Evolutionary conservation across 129 eudicot genomes (phyloP).

Genomic region (Erigeron canadensis): DNA sequence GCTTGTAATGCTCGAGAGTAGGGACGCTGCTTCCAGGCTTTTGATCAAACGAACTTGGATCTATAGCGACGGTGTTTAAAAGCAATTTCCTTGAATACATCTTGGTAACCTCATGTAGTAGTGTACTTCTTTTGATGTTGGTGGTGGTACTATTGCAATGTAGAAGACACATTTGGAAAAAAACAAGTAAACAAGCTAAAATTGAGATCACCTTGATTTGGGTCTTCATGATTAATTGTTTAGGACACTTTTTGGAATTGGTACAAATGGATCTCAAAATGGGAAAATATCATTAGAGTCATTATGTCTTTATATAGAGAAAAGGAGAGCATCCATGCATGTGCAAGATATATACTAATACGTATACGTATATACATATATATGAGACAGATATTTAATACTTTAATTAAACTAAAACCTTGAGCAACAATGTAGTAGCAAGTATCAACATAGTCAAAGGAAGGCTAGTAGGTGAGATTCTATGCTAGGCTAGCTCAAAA

Average conservation of each 20-base stretch:
- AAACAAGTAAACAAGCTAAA: constrained; percentile 28
- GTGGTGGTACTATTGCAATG: constrained; percentile 6
- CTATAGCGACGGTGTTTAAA: neutral
- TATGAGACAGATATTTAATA: too few relatives aligned
- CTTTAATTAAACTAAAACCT: too few relatives aligned
- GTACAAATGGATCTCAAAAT: constrained; percentile 31
- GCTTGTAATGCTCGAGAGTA: constrained; percentile 5
- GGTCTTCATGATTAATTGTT: constrained; percentile 26
- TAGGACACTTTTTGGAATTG: constrained; percentile 8
- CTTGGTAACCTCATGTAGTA: constrained; percentile 23
- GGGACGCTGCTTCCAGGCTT: constrained; percentile 6
- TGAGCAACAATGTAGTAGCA: too few relatives aligned
- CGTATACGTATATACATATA: neutral
- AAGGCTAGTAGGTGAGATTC: too few relatives aligned
- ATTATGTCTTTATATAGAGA: constrained; percentile 20
- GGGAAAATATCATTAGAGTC: constrained; percentile 14
- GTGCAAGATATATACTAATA: constrained; percentile 12
- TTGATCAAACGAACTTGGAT: constrained; percentile 24
- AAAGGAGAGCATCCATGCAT: constrained; percentile 29
- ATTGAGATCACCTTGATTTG: constrained; percentile 27
- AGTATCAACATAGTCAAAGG: too few relatives aligned
- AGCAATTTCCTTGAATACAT: constrained; percentile 33
- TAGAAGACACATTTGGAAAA: constrained; percentile 15
- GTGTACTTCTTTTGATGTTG: constrained; percentile 12
- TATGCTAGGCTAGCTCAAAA: too few relatives aligned